A percentile compares a stretch with the other conserved stretches of the same genome.
Evolutionary conservation across 2,329 filamentous ascomycete genomes (phyloP).

Genomic region (Alternaria sp.): DNA sequence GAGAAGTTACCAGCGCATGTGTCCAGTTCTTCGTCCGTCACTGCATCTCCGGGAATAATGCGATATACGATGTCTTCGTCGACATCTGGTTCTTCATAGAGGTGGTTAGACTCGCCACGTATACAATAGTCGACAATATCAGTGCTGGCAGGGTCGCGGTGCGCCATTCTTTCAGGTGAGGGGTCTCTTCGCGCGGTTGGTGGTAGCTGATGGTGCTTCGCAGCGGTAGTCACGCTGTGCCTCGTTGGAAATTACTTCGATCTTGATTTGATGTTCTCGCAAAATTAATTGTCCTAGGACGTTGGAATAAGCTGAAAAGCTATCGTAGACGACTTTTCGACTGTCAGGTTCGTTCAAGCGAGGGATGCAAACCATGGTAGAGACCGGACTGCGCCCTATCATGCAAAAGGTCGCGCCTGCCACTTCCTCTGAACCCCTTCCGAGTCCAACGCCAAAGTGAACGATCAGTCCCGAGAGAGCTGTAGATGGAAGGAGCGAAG

Average conservation of each 20-base stretch:
- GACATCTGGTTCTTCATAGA: conserved; percentile 4
- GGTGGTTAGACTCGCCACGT: not conserved
- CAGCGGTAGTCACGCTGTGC: not conserved
- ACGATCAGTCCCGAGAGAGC: not conserved
- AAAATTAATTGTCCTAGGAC: not conserved
- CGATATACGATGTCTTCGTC: conserved; percentile 10
- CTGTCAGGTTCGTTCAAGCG: not conserved
- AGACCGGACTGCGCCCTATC: not conserved
- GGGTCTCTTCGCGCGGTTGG: not conserved
- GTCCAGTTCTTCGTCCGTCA: not conserved
- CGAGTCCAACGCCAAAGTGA: not conserved
- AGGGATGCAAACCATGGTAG: conserved; percentile 2
- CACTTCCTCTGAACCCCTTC: not conserved
- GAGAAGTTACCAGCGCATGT: conserved; percentile 1
- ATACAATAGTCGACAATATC: not conserved
- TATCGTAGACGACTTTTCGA: not conserved
- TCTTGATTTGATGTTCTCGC: not conserved
- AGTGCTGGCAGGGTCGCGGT: not conserved
- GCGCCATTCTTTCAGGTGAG: not conserved
- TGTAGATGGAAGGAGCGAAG: not conserved
- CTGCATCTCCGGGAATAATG: conserved; percentile 1
- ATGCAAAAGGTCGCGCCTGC: not conserved
- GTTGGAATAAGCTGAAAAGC: not conserved
- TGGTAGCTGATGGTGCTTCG: not conserved
- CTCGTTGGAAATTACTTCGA: not conserved